Base-by-base conservation (phyloP, 2,329 filamentous ascomycete genomes). In the Blastomyces silverae region DNA sequence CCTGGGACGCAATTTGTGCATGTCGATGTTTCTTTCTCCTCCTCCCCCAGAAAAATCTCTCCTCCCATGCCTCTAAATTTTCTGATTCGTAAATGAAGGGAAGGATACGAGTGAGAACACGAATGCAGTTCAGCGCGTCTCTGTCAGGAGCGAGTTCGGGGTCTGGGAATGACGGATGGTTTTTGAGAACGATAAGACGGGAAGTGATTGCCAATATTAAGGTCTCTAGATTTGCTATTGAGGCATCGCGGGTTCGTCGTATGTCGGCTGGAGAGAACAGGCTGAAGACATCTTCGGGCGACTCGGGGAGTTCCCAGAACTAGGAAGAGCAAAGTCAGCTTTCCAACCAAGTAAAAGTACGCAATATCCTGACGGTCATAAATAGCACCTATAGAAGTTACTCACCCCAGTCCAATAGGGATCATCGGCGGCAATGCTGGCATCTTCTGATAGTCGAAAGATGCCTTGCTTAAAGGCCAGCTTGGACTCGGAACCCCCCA, bases 401-500 rank as follows among this genome's bases (percentile, higher is more conserved):
- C 89, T 74, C 79, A 95, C 92, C 76, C 91, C 90, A 69, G 89
- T 88, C 94, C 94, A 99, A 80, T 96, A 97, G 22, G 87, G 83
- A 80, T 97, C 91, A 78, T 94, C 89, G 64, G 91, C 87, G 66
- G 91, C 84, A 74, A 97, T 97, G 75, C 90, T 84, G 70, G 88
- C 87, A 76, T 96, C 89, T 77, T 96, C 92, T n/a, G 92, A 94
- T 66, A 99, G 86, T 75, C 90, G 87, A 82, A 97, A 97, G 81
- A 97, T 96, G 79, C 92, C 93, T 80, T 96, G 91, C 80, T 97
- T 97, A 85, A 99, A 97, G 75, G 93, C 91, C 75, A 97, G 87
- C 84, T 97, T 97, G 73, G 93, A 97, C 81, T 97, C 93, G 79
- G 93, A 97, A 75, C 93, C 93, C 79, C 94, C 94, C 94, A 99